Conservation (phyloP, 108 stramenopile species). For the Pseudonitzschia pungens region DNA sequence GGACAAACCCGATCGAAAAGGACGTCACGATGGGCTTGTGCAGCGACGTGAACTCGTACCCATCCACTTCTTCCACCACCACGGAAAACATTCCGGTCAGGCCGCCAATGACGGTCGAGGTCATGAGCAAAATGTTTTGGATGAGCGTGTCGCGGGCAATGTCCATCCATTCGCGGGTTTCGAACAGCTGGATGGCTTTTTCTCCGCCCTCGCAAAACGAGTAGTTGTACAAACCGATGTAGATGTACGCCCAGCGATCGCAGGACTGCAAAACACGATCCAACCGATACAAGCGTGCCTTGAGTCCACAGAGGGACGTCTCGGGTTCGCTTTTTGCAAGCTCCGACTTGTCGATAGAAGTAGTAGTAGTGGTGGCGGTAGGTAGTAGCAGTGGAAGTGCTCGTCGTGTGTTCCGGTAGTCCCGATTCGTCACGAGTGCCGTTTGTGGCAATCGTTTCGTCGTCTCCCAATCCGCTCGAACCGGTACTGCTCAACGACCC, state of each 20-base stretch:
- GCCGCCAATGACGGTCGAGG: constrained; percentile 48
- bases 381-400: too few relatives aligned
- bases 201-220: constrained; percentile 64
- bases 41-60: constrained; percentile 57
- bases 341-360: too few relatives aligned
- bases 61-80: constrained; percentile 75
- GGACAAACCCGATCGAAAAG: constrained; percentile 58
- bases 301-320: background rate
- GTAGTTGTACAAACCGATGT: constrained; percentile 76
- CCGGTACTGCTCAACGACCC: too few relatives aligned
- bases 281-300: background rate
- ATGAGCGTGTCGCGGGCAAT: constrained; percentile 74
- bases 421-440: background rate
- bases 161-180: constrained; percentile 73
- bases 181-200: constrained; percentile 73
- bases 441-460: background rate
- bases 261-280: constrained; percentile 28
- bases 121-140: constrained; percentile 54
- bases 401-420: background rate
- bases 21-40: constrained; percentile 62
- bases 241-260: constrained; percentile 78
- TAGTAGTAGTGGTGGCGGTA: too few relatives aligned
- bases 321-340: background rate
- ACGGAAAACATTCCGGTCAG: constrained; percentile 53
- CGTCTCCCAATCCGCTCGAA: background rate